A percentile compares a stretch with the other conserved stretches of the same genome.
phyloP scores from a whole-genome alignment of 306 rosid genomes.

The Quercus engelmannii region DNA sequence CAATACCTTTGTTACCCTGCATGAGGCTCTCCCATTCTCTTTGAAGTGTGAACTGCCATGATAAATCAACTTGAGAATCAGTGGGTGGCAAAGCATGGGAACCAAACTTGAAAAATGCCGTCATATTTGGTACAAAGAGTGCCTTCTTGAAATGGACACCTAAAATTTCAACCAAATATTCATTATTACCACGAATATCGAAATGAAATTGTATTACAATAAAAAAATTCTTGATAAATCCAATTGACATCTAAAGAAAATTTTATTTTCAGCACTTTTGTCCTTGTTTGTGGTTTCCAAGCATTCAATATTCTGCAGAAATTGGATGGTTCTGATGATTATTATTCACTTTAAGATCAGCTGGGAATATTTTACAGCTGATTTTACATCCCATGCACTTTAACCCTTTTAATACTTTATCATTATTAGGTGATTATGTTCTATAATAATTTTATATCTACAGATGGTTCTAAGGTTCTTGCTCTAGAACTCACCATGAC shows the following conservation, averaged over 20 bases:
- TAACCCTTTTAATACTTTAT: background rate
- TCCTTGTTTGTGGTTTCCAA: background rate
- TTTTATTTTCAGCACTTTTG: background rate
- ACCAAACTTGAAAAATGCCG: slow-evolving; percentile 75
- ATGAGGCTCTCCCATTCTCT: slow-evolving; percentile 80
- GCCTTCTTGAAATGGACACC: slow-evolving; percentile 90
- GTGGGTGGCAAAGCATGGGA: slow-evolving; percentile 49
- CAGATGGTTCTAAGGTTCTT: background rate
- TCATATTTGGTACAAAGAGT: slow-evolving; percentile 78
- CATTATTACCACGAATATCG: background rate
- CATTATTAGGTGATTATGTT: background rate
- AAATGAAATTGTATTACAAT: background rate
- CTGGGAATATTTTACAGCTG: background rate
- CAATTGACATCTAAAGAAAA: background rate
- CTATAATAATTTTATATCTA: slow-evolving; percentile 12
- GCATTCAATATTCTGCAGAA: slow-evolving; percentile 6
- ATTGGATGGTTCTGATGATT: background rate
- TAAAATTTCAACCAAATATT: slow-evolving; percentile 28
- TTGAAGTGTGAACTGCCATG: slow-evolving; percentile 85
- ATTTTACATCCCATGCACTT: background rate
- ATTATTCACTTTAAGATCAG: background rate
- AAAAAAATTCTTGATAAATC: background rate
- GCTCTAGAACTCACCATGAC: slow-evolving; percentile 56
- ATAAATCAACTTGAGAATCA: slow-evolving; percentile 65
- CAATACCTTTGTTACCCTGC: slow-evolving; percentile 62